Percentiles rank a stretch among this genome's conserved stretches.
phyloP scores from a whole-genome alignment of 148 eudicot genomes.

The Rhododendron vialii region DNA sequence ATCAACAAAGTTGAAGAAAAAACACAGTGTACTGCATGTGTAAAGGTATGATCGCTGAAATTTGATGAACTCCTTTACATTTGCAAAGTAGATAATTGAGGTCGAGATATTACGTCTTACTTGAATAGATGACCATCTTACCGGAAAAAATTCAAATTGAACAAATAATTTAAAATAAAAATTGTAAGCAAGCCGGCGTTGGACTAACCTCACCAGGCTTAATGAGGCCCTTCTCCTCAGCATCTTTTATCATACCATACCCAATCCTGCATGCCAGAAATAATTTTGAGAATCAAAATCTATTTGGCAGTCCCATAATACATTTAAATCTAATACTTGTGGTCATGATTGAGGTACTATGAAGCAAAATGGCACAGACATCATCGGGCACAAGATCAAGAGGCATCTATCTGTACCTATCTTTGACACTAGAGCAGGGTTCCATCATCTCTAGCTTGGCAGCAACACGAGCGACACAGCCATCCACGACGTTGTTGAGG shows the following conservation, averaged over 20 bases:
- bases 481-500: conserved; percentile 62
- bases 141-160: neutral
- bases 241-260: conserved; percentile 71
- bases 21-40: neutral
- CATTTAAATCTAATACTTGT: neutral
- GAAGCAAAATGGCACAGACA: neutral
- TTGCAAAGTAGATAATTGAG: neutral
- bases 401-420: conserved; percentile 8
- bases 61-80: neutral
- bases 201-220: conserved; percentile 69
- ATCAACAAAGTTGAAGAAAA: neutral
- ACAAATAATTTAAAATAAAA: neutral
- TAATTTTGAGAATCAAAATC: neutral
- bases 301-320: neutral
- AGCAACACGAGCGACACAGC: conserved; percentile 70
- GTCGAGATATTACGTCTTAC: neutral
- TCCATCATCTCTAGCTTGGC: conserved; percentile 82
- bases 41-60: neutral
- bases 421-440: conserved; percentile 80
- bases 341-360: neutral
- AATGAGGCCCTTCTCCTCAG: conserved; percentile 79
- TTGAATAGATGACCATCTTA: neutral
- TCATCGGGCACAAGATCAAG: neutral
- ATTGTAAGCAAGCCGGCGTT: neutral
- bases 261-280: conserved; percentile 50